A percentile compares a stretch with the other conserved stretches of the same genome.
Evolutionary conservation across 2,329 filamentous ascomycete species (phyloP).

Genomic region (Cercospora citrullina): DNA sequence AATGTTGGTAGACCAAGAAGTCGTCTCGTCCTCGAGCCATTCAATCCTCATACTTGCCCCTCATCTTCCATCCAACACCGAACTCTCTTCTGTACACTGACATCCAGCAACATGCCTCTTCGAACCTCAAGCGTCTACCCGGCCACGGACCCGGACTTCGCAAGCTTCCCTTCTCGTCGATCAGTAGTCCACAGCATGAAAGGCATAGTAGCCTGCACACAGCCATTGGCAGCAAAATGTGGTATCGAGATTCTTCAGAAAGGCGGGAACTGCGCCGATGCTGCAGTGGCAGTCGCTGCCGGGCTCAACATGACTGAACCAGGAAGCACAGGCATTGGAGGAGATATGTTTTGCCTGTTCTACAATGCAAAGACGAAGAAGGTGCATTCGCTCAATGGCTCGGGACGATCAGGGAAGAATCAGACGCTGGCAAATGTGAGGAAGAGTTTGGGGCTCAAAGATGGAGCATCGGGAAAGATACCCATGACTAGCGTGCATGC

Average conservation of each 20-base stretch:
- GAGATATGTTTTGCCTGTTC: constrained; percentile 95
- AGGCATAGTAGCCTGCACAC: constrained; percentile 86
- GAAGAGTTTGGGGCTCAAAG: constrained; percentile 64
- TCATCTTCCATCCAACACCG: neutral
- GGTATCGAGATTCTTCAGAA: constrained; percentile 80
- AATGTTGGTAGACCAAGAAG: neutral
- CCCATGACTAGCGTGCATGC: constrained; percentile 76
- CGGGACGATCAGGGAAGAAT: constrained; percentile 74
- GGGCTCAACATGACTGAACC: constrained; percentile 93
- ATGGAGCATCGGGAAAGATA: constrained; percentile 60
- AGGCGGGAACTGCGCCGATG: constrained; percentile 93
- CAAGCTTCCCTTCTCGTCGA: constrained; percentile 72
- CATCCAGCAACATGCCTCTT: constrained; percentile 47
- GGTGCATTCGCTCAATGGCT: constrained; percentile 86
- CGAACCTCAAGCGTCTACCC: constrained; percentile 54
- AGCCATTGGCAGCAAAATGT: constrained; percentile 85
- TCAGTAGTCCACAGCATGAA: constrained; percentile 93
- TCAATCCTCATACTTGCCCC: neutral
- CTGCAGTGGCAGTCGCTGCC: constrained; percentile 92
- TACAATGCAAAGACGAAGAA: constrained; percentile 81
- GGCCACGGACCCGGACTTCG: constrained; percentile 52
- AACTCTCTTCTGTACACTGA: neutral
- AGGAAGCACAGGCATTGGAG: constrained; percentile 88
- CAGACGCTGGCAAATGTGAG: constrained; percentile 70
- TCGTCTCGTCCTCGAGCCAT: neutral